Evolutionary conservation across 768 basidiomycete genomes (phyloP), one percentile per base, ranked within the genome.

Genomic region (Hericium rajendrae): DNA sequence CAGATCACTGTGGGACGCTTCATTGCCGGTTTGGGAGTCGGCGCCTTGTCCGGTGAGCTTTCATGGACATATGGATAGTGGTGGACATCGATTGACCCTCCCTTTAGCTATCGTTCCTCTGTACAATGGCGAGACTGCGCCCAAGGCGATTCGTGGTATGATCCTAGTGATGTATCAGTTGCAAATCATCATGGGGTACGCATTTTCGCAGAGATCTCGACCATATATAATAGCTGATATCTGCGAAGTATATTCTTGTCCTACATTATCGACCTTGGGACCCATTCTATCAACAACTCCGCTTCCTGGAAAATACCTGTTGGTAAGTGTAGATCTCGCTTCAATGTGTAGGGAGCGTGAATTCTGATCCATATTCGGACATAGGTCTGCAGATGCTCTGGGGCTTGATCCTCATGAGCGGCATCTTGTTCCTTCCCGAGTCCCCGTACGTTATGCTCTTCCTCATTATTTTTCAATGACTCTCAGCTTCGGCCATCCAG

Each of bases 81-180:
- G 57, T 8, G 3, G 2, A 11, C 9, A 10, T 40, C 3, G 2
- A 0, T 15, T 11, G 18, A 12, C 28, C 28, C 1, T 32, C 8
- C 8, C 37, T 16, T 2, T 57, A 63, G 68, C 61, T 48, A 65
- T 64, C 59, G 68, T 66, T 6, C 71, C 68, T 10, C 60, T 90
- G 6, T 90, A 89, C 67, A 88, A 86, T 60, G 87, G 88, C 40
- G 88, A 90, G 70, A 85, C 86, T 0, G 80, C 87, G 0, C 88
- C 88, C 0, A 88, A 88, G 65, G 76, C 80, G 1, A 75, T 90
- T 57, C 80, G 88, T 65, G 89, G 88, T 8, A 79, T 84, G 18
- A 81, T 76, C 10, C 71, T 91, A 28, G 86, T 86, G 2, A 71
- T 91, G 16, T 90, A 90, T 64, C 88, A 90, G 65, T 72, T 89